Conservation (phyloP, 1,139 yeast genomes). For the Zygoascus meyerae region DNA sequence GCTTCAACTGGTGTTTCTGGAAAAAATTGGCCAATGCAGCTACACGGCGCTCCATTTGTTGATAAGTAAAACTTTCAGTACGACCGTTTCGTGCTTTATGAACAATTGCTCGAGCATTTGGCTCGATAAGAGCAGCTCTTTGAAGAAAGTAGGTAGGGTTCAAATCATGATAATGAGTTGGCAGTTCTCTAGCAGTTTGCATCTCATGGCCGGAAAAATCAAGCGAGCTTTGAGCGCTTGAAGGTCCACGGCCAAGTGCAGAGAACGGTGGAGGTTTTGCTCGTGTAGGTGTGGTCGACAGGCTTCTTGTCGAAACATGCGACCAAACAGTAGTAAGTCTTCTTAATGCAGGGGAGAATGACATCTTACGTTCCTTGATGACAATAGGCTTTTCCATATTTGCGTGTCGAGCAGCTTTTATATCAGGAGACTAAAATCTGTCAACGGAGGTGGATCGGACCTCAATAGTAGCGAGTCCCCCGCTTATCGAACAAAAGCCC, state of each 20-base stretch:
- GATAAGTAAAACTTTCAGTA: conserved; percentile 28
- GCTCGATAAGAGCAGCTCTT: conserved; percentile 35
- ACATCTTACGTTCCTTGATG: background rate
- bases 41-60: conserved; percentile 30
- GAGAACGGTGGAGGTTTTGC: background rate
- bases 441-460: conserved; percentile 2
- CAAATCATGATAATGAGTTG: conserved; percentile 28
- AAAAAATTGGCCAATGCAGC: conserved; percentile 32
- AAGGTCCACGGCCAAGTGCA: background rate
- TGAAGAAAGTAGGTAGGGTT: conserved; percentile 36
- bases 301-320: background rate
- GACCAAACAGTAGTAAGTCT: background rate
- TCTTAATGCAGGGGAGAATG: background rate
- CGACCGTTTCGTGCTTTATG: conserved; percentile 28
- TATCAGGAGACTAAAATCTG: background rate
- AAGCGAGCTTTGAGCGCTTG: background rate
- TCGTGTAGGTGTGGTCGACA: conserved; percentile 2
- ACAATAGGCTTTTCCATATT: background rate
- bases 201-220: background rate
- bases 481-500: background rate
- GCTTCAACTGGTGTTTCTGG: conserved; percentile 24
- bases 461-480: background rate
- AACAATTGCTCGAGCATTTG: conserved; percentile 32
- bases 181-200: background rate
- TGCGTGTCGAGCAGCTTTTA: background rate